Base-by-base conservation (phyloP, 495 filamentous ascomycete species). In the Aspergillus leporis region DNA sequence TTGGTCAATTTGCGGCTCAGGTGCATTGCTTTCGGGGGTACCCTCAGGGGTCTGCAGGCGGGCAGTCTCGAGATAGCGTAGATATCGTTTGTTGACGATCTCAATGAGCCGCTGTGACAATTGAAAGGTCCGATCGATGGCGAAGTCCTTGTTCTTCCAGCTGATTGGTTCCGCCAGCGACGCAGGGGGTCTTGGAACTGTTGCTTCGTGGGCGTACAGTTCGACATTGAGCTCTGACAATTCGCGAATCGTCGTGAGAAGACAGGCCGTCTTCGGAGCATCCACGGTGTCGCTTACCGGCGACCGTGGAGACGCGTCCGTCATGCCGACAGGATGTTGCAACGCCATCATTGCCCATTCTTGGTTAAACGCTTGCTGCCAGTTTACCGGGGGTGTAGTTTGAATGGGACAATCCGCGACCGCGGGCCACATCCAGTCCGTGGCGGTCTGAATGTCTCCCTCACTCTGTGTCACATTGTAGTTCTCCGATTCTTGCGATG, bases 141-240 rank as follows among this genome's bases (percentile, higher is more conserved):
- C 47, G 13, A 58, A 58, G 45, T 58, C 55, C 38, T 58, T 58
- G 47, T 58, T 40, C 25, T 58, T 58, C 55, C 55, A 58, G 55
- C 55, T 58, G 14, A 23, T 22, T 19, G 55, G 55, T 40, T 58
- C 22, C 22, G 45, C 48, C 34, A 58, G 19, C 10, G 45, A 51
- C 21, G 47, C 19, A 10, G 55, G 55, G 12, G 55, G 55, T 19
- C 51, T 58, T 16, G 55, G 55, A 34, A 58, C 38, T 31, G 45
- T 38, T 19, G 45, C 31, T 22, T 47, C 31, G 40, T 38, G 55
- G 21, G 55, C 38, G 50, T 38, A 58, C 55, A 58, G 31, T 36
- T 58, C 55, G 16, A 58, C 55, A 40, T 58, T 58, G 31, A 58
- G 55, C 22, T 58, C 45, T 6, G 55, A 58, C 8, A 58, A 28